These are phyloP conservation scores for Botryotinia narcissicola DNA, from an alignment of 2,329 filamentous ascomycete species.

Conservation along the genomic window DNA sequence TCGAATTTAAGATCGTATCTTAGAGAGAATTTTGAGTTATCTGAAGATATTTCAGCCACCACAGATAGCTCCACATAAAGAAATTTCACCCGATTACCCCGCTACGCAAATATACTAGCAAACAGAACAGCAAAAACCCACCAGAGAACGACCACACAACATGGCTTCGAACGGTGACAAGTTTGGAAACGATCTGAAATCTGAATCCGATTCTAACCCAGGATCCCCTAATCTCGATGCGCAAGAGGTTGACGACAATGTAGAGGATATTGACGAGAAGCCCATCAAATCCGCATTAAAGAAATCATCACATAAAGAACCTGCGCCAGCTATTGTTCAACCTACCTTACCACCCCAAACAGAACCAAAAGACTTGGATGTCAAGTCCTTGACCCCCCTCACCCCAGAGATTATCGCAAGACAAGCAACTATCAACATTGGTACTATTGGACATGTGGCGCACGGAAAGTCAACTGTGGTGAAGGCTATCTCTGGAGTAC, in stretches of 20 bases:
- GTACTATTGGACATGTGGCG: slow-evolving; percentile 96
- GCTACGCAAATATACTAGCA: slow-evolving; percentile 21
- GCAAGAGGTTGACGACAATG: slow-evolving; percentile 55
- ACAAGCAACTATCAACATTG: slow-evolving; percentile 98
- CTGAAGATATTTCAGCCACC: not conserved
- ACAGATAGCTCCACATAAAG: slow-evolving; percentile 4
- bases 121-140: slow-evolving; percentile 17
- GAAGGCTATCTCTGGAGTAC: slow-evolving; percentile 97
- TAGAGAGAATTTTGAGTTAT: slow-evolving; percentile 1
- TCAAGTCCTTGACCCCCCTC: slow-evolving; percentile 75
- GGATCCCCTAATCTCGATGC: slow-evolving; percentile 55
- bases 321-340: slow-evolving; percentile 56
- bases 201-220: slow-evolving; percentile 56
- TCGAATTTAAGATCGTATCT: slow-evolving; percentile 1
- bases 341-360: slow-evolving; percentile 83
- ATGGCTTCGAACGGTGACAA: slow-evolving; percentile 54
- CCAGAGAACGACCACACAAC: slow-evolving; percentile 29
- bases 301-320: slow-evolving; percentile 60
- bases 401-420: slow-evolving; percentile 96
- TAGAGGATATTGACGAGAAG: slow-evolving; percentile 59
- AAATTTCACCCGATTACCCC: slow-evolving; percentile 19
- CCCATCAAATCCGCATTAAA: slow-evolving; percentile 83
- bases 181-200: slow-evolving; percentile 70
- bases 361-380: slow-evolving; percentile 83
- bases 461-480: slow-evolving; percentile 99